phyloP scores from a whole-genome alignment of 371 early-diverging fungal genomes.

The Syncephalis fuscata region DNA sequence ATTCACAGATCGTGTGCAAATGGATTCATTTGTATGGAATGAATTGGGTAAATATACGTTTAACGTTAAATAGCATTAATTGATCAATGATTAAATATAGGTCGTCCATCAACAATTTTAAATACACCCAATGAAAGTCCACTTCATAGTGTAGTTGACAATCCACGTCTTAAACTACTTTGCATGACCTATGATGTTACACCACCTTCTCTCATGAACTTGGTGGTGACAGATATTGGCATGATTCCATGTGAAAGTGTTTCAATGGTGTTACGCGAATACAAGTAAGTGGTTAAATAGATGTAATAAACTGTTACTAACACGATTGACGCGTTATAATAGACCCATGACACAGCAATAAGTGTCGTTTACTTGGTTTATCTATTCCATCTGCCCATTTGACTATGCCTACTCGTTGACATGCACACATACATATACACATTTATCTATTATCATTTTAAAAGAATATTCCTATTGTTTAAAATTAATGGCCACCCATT shows the following conservation, averaged over 20 bases:
- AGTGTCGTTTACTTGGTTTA: no score
- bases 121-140: not conserved
- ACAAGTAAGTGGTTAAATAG: conserved; percentile 9
- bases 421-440: no score
- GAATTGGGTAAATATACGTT: conserved; percentile 55
- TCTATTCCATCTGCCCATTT: no score
- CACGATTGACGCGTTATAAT: no score
- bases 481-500: not conserved
- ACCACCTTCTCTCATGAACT: conserved; percentile 78
- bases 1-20: conserved; percentile 79
- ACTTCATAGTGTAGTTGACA: conserved; percentile 8
- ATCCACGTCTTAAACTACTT: conserved; percentile 42
- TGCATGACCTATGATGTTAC: conserved; percentile 88
- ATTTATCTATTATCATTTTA: no score
- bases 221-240: conserved; percentile 89
- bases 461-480: not conserved
- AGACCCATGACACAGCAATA: no score
- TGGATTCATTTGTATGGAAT: conserved; percentile 92
- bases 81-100: no score
- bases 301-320: no score
- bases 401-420: no score
- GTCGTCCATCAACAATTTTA: not conserved
- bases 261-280: conserved; percentile 48
- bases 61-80: not conserved
- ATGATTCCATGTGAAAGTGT: conserved; percentile 87